Conservation (phyloP, 768 basidiomycete species). For the Hortiboletus campestris region DNA sequence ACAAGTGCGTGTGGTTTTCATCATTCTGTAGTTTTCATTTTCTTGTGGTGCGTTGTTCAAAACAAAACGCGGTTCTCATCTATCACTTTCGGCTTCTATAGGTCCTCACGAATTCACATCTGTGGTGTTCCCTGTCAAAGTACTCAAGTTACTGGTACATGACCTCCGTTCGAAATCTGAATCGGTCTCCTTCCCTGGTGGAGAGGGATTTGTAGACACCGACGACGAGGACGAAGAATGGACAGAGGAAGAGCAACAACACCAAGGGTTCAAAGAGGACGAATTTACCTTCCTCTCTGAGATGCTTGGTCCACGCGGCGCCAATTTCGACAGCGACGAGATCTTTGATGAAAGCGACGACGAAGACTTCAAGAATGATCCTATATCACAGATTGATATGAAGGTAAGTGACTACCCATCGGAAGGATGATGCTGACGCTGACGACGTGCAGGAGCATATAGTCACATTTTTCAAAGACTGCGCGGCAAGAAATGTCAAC, state of each 20-base stretch:
- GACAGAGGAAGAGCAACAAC: conserved; percentile 79
- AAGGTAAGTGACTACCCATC: conserved; percentile 36
- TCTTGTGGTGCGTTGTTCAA: not conserved
- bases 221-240: conserved; percentile 95
- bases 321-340: conserved; percentile 76
- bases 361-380: conserved; percentile 85
- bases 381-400: conserved; percentile 85
- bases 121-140: conserved; percentile 89
- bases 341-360: conserved; percentile 74
- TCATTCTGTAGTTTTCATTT: conserved; percentile 3
- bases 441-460: conserved; percentile 54
- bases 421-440: not conserved
- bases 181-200: conserved; percentile 59
- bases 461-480: conserved; percentile 67
- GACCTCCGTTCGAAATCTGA: conserved; percentile 84
- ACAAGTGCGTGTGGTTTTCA: conserved; percentile 54
- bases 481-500: conserved; percentile 57
- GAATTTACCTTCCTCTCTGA: conserved; percentile 84
- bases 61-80: conserved; percentile 18
- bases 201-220: conserved; percentile 59
- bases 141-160: conserved; percentile 81
- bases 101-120: conserved; percentile 85
- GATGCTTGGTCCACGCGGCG: conserved; percentile 70
- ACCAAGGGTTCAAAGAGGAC: conserved; percentile 62
- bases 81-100: conserved; percentile 33